These are phyloP conservation scores for Dryadomyces quercivorus DNA, from an alignment of 2,329 filamentous ascomycete genomes.

Conservation along the genomic window DNA sequence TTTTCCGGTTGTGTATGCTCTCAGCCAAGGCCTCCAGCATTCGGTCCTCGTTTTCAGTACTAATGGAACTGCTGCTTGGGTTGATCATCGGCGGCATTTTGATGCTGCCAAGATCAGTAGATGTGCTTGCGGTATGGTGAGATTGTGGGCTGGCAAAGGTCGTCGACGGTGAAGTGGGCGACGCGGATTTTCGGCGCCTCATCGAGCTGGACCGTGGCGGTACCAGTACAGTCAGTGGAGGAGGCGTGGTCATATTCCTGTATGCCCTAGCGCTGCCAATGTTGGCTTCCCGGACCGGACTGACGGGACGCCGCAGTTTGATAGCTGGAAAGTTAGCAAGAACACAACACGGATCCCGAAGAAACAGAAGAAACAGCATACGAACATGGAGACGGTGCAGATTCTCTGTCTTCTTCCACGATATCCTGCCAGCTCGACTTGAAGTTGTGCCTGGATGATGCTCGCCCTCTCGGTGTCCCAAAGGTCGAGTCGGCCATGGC, in stretches of 20 bases:
- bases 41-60: not conserved
- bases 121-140: constrained; percentile 12
- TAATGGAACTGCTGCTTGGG: not conserved
- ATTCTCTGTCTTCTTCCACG: not conserved
- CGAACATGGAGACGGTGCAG: constrained; percentile 16
- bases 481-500: constrained; percentile 1
- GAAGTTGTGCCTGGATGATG: constrained; percentile 3
- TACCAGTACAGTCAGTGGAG: not conserved
- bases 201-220: constrained; percentile 3
- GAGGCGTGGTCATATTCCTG: not conserved
- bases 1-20: not conserved
- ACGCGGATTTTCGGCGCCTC: constrained; percentile 6
- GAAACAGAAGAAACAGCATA: not conserved
- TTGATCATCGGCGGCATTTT: not conserved
- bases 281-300: constrained; percentile 1
- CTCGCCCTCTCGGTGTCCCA: not conserved
- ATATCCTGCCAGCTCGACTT: constrained; percentile 5
- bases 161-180: constrained; percentile 5
- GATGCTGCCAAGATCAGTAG: constrained; percentile 8
- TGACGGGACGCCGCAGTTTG: constrained; percentile 6
- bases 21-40: not conserved
- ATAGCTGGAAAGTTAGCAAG: constrained; percentile 3
- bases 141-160: constrained; percentile 7
- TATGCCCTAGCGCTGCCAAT: not conserved
- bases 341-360: not conserved